A percentile compares a stretch with the other conserved stretches of the same genome.
These are phyloP conservation scores for Melastoma malabathricum DNA, from an alignment of 345 rosid species.

Conservation along the genomic window DNA sequence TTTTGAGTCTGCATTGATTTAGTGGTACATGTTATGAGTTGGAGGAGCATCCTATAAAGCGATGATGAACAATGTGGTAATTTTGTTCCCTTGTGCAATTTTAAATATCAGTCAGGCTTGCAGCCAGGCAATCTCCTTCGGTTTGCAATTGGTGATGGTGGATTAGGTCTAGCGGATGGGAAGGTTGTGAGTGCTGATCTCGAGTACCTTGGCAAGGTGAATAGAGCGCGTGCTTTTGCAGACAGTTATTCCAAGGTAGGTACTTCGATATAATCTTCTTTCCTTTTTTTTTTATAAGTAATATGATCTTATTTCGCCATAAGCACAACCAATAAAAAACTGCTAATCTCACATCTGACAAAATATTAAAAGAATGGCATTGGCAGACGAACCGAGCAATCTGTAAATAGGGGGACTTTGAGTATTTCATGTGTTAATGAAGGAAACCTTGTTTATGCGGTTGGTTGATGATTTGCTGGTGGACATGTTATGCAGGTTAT, in stretches of 20 bases:
- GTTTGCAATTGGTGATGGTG: slow-evolving; percentile 59
- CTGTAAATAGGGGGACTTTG: no score
- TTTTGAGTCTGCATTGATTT: neutral
- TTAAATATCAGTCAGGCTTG: slow-evolving; percentile 42
- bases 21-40: no score
- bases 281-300: no score
- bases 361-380: no score
- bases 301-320: no score
- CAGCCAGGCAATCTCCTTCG: slow-evolving; percentile 53
- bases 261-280: neutral
- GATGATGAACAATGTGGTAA: neutral
- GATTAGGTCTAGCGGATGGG: slow-evolving; percentile 66
- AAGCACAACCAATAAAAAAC: no score
- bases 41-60: no score
- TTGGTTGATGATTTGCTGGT: neutral
- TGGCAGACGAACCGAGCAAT: no score
- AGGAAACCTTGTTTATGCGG: no score
- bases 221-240: slow-evolving; percentile 73
- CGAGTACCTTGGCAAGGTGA: slow-evolving; percentile 49
- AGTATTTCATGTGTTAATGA: no score
- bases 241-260: slow-evolving; percentile 95
- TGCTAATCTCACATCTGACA: no score
- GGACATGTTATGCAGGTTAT: slow-evolving; percentile 30
- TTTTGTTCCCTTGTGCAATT: neutral
- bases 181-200: slow-evolving; percentile 73